A percentile compares a stretch with the other conserved stretches of the same genome.
phyloP scores from a whole-genome alignment of 495 filamentous ascomycete species.

The Xylaria flabelliformis region DNA sequence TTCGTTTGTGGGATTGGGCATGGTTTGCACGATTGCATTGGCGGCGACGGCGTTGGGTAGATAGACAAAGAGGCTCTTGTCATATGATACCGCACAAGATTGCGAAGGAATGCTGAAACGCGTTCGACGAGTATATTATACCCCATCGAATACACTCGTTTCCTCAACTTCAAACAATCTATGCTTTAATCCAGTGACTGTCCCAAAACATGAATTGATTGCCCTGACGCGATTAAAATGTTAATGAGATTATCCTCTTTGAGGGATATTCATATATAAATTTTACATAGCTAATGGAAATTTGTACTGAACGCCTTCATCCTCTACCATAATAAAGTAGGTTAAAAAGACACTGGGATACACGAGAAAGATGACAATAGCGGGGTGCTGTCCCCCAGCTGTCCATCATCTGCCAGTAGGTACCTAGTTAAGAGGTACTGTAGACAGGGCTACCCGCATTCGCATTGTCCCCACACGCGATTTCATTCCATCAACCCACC shows the following conservation, averaged over 20 bases:
- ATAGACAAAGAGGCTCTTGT: conserved; percentile 12
- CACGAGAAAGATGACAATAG: not conserved
- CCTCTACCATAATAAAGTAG: too few relatives aligned
- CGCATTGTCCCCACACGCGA: not conserved
- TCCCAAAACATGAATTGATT: not conserved
- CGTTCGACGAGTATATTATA: conserved; percentile 27
- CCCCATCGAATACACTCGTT: conserved; percentile 16
- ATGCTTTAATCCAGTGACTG: not conserved
- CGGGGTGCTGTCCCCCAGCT: not conserved
- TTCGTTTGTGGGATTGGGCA: conserved; percentile 1
- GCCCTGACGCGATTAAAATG: not conserved
- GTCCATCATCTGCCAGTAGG: not conserved
- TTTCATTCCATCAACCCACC: conserved; percentile 7
- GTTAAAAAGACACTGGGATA: not conserved
- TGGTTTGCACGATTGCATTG: conserved; percentile 15
- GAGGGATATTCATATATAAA: not conserved
- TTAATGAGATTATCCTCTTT: too few relatives aligned
- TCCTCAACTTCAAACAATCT: not conserved
- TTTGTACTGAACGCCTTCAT: not conserved
- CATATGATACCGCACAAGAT: conserved; percentile 1
- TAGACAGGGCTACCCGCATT: not conserved
- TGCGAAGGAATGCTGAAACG: conserved; percentile 14
- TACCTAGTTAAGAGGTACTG: too few relatives aligned
- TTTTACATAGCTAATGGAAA: not conserved
- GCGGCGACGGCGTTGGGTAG: conserved; percentile 14